A percentile compares a stretch with the other conserved stretches of the same genome.
Conservation (phyloP, 2,329 filamentous ascomycete species). For the Penicillium sp. region DNA sequence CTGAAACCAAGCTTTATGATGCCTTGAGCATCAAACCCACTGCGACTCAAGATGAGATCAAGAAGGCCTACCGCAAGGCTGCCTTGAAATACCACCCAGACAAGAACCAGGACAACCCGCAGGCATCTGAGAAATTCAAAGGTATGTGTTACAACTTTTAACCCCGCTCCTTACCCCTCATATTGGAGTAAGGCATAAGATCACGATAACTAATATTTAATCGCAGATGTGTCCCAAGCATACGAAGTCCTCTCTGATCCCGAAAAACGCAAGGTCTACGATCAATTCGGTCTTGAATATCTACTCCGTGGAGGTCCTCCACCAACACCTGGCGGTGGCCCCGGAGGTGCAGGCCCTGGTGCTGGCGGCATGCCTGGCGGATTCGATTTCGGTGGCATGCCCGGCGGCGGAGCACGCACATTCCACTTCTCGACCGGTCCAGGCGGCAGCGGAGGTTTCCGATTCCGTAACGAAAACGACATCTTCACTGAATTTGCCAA, state of each 20-base stretch:
- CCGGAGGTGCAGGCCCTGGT: constrained; percentile 57
- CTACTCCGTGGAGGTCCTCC: constrained; percentile 75
- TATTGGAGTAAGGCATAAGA: background rate
- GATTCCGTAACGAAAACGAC: constrained; percentile 77
- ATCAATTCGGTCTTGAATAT: constrained; percentile 92
- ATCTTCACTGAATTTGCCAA: constrained; percentile 86
- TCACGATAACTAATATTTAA: constrained; percentile 1
- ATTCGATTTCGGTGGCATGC: constrained; percentile 6
- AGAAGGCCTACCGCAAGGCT: constrained; percentile 82
- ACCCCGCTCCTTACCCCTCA: background rate
- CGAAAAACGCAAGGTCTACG: constrained; percentile 94
- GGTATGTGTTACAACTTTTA: constrained; percentile 40
- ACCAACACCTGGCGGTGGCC: constrained; percentile 60
- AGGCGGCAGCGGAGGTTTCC: constrained; percentile 65
- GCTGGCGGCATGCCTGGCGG: constrained; percentile 53
- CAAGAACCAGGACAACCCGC: constrained; percentile 92
- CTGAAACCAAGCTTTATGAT: constrained; percentile 95
- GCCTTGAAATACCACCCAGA: constrained; percentile 94
- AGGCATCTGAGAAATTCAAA: constrained; percentile 92
- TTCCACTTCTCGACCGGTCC: constrained; percentile 49
- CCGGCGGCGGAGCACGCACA: constrained; percentile 46
- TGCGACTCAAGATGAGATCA: constrained; percentile 90
- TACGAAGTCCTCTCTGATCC: constrained; percentile 98
- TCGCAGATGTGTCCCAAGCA: constrained; percentile 81
- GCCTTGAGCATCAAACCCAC: constrained; percentile 74